These are phyloP conservation scores for Diaporthe vaccinii DNA, from an alignment of 2,329 filamentous ascomycete species.

Conservation along the genomic window DNA sequence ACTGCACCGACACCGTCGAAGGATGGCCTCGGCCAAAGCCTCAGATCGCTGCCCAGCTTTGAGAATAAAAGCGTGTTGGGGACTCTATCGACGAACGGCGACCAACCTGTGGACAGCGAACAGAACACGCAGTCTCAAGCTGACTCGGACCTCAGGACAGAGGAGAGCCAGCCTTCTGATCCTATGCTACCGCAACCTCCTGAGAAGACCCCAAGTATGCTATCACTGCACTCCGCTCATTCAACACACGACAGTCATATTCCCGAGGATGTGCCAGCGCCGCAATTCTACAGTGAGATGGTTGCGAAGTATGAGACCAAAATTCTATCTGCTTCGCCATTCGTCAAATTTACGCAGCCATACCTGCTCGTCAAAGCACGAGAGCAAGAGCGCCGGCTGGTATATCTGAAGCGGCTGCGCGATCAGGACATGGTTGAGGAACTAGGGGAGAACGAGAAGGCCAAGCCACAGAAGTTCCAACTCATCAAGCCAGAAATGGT, in stretches of 20 bases:
- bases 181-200: conserved; percentile 37
- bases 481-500: conserved; percentile 97
- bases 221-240: conserved; percentile 58
- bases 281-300: conserved; percentile 95
- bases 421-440: conserved; percentile 79
- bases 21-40: conserved; percentile 34
- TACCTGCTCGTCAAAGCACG: conserved; percentile 93
- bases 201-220: conserved; percentile 46
- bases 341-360: conserved; percentile 94
- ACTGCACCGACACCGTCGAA: conserved; percentile 57
- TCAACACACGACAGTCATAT: conserved; percentile 66
- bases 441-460: conserved; percentile 70
- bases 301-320: conserved; percentile 94
- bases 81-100: conserved; percentile 5
- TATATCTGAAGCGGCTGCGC: conserved; percentile 84
- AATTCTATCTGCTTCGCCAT: conserved; percentile 93
- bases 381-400: conserved; percentile 87
- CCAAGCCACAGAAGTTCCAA: conserved; percentile 81
- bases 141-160: conserved; percentile 36
- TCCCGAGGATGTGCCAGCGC: conserved; percentile 84
- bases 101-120: conserved; percentile 42
- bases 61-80: conserved; percentile 28
- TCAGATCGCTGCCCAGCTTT: conserved; percentile 32
- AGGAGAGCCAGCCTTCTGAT: conserved; percentile 43
- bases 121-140: conserved; percentile 45